Conservation (phyloP, 768 basidiomycete species). For the Rhodosporidiobolus odoratus region DNA sequence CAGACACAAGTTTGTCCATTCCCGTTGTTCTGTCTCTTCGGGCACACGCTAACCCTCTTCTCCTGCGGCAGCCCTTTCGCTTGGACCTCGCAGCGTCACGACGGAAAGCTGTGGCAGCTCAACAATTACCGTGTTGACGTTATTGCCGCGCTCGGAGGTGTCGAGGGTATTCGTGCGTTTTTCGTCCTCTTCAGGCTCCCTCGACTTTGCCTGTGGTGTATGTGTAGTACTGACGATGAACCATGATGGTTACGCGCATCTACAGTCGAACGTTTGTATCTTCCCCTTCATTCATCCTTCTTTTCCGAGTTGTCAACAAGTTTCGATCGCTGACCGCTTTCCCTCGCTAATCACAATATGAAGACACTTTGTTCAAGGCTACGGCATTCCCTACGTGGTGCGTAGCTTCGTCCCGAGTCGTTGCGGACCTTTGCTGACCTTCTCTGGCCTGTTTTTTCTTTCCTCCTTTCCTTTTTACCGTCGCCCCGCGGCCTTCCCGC, state of each 20-base stretch:
- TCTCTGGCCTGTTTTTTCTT: no score
- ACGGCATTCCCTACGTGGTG: constrained; percentile 49
- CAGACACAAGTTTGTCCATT: constrained; percentile 1
- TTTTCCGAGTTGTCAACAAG: no score
- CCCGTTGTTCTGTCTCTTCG: constrained; percentile 7
- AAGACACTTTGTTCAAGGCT: constrained; percentile 95
- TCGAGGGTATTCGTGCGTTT: constrained; percentile 58
- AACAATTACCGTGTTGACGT: constrained; percentile 99
- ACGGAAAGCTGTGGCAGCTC: constrained; percentile 61
- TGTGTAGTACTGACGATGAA: no score
- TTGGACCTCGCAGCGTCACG: constrained; percentile 92
- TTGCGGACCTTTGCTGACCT: no score
- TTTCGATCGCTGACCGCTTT: no score
- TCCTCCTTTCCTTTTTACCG: no score
- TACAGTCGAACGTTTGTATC: no score
- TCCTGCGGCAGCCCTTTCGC: constrained; percentile 95
- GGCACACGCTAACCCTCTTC: constrained; percentile 25
- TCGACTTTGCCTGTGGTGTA: no score
- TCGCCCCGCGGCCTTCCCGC: no score
- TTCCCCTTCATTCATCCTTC: no score
- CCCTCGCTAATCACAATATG: constrained; percentile 51
- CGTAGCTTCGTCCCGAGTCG: no score
- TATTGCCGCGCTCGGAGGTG: constrained; percentile 93
- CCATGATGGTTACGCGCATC: no score
- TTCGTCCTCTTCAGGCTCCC: neutral